phyloP scores from a whole-genome alignment of 768 basidiomycete species.

The Hericium alpestre region DNA sequence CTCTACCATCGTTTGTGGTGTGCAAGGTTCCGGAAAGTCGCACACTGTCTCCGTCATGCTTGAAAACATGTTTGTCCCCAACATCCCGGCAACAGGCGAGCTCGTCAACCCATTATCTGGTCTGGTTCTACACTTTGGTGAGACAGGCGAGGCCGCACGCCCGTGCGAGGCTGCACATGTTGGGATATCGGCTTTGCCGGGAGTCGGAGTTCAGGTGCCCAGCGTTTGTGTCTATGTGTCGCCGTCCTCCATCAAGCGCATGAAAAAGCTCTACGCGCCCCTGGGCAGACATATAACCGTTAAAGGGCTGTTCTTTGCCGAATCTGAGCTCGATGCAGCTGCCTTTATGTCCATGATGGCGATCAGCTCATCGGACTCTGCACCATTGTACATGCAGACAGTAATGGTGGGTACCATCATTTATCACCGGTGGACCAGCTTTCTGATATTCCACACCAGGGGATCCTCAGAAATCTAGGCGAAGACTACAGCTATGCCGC shows the following conservation, averaged over 20 bases:
- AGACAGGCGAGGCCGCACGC: constrained; percentile 44
- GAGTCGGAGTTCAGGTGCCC: constrained; percentile 18
- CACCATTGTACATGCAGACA: constrained; percentile 62
- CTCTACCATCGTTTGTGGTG: constrained; percentile 67
- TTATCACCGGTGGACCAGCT: background rate
- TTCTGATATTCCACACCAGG: constrained; percentile 21
- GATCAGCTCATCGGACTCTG: constrained; percentile 45
- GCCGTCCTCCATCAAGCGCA: constrained; percentile 47
- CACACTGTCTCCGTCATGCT: constrained; percentile 61
- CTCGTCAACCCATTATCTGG: constrained; percentile 48
- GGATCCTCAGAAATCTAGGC: constrained; percentile 52
- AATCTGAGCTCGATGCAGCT: constrained; percentile 54
- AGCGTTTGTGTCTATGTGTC: constrained; percentile 46
- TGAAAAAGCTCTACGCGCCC: constrained; percentile 39
- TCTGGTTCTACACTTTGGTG: constrained; percentile 60
- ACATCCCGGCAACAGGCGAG: constrained; percentile 36
- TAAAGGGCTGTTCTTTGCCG: constrained; percentile 42
- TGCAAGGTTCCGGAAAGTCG: constrained; percentile 69
- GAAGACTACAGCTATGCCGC: constrained; percentile 42
- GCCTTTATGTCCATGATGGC: constrained; percentile 73
- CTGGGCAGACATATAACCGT: constrained; percentile 37
- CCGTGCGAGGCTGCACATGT: constrained; percentile 60
- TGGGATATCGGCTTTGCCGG: constrained; percentile 8
- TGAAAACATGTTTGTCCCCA: constrained; percentile 59
- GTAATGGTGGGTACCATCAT: constrained; percentile 40